Evolutionary conservation across 2,329 filamentous ascomycete genomes (phyloP), one percentile per base, ranked within the genome.

Genomic region (Clonostachys sp.): DNA sequence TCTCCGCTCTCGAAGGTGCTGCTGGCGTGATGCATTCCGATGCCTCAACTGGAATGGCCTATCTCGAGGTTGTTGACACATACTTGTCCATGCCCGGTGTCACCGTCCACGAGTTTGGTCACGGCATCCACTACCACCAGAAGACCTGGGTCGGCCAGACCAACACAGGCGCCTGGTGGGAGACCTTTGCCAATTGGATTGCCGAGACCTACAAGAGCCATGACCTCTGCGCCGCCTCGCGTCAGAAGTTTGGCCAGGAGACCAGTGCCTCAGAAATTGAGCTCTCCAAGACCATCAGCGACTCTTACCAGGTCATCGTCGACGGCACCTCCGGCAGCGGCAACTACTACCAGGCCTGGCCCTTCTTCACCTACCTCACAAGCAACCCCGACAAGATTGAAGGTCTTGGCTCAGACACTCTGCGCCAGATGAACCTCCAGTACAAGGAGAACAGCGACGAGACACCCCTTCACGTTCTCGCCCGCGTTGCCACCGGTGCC

Each of bases 261-360:
- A 55, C 56, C 9, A 63, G 63, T 5, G 55, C 60, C 14, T 68
- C 70, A 1, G 53, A 71, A 5, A 71, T 75, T 39, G 62, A 73
- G 18, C 60, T 74, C 0, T 57, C 59, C 35, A 76, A 74, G 53
- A 62, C 71, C 14, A 68, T 77, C 7, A 62, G 70, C 0, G 67
- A 75, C 50, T 71, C 72, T 5, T 69, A 64, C 57, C 73, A 74
- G 50, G 69, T 73, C 33, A 62, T 78, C 5, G 72, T 77, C 5
- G 75, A 78, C 42, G 74, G 69, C 4, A 62, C 66, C 0, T 50
- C 53, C 0, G 56, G 59, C 33, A 58, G 61, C 3, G 74, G 68
- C 13, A 78, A 78, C 58, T 72, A 77, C 55, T 78, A 78, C 59
- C 63, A 77, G 50, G 70, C 74, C 5, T 78, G 72, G 72, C 75